These are phyloP conservation scores for Psilocybe azurescens DNA, from an alignment of 768 basidiomycete species.

Conservation along the genomic window DNA sequence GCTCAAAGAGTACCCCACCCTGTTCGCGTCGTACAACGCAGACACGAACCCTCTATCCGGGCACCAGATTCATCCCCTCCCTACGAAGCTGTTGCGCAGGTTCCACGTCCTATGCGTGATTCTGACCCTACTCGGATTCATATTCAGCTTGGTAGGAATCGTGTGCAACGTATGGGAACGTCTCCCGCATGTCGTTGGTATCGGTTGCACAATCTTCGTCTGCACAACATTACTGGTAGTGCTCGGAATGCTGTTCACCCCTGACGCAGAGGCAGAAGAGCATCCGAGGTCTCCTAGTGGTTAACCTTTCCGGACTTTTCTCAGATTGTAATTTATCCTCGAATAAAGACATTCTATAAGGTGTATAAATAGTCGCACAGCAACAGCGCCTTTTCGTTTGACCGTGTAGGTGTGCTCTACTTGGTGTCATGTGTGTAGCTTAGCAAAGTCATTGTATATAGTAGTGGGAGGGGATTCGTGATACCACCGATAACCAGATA, in stretches of 20 bases:
- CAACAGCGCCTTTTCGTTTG: not conserved
- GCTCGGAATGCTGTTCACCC: slow-evolving; percentile 1
- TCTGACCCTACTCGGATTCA: not conserved
- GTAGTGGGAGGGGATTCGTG: not conserved
- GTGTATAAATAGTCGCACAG: not conserved
- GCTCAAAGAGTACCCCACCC: not conserved
- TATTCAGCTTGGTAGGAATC: not conserved
- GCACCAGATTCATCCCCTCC: not conserved
- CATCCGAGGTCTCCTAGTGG: not conserved
- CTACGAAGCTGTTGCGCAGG: not conserved
- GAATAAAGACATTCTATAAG: not conserved
- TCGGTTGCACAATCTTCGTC: not conserved
- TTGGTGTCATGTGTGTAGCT: not conserved
- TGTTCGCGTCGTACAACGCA: not conserved
- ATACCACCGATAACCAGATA: not conserved
- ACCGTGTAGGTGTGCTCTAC: not conserved
- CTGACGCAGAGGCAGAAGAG: not conserved
- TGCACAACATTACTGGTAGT: not conserved
- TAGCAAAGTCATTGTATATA: not conserved
- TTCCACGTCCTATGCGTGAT: slow-evolving; percentile 1
- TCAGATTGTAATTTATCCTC: not conserved
- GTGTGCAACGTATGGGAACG: slow-evolving; percentile 1
- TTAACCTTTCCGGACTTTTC: not conserved
- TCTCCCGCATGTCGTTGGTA: not conserved
- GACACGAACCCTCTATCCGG: not conserved